These are phyloP conservation scores for Aeschynomene evenia DNA, from an alignment of 306 rosid species.

Conservation along the genomic window DNA sequence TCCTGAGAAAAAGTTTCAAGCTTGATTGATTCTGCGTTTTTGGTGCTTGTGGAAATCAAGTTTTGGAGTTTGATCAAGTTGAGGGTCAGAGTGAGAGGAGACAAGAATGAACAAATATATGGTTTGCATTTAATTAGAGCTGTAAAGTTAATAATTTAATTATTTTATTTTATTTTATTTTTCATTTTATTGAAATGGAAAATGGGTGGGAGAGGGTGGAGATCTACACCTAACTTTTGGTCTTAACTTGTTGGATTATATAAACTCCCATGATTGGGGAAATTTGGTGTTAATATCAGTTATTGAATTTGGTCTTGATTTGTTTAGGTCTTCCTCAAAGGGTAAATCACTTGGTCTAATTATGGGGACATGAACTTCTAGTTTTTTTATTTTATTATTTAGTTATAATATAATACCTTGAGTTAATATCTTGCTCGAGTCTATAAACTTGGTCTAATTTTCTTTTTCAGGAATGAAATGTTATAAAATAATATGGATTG, in stretches of 20 bases:
- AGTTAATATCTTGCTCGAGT: too few species aligned
- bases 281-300: neutral
- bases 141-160: neutral
- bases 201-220: neutral
- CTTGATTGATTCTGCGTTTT: neutral
- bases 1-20: neutral
- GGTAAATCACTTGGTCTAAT: too few species aligned
- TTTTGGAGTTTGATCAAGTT: neutral
- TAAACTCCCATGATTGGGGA: neutral
- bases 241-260: neutral
- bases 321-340: too few species aligned
- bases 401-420: too few species aligned
- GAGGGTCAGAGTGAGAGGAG: neutral
- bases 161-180: neutral
- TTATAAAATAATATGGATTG: too few species aligned
- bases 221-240: neutral
- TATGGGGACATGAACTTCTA: too few species aligned
- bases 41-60: neutral
- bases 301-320: neutral
- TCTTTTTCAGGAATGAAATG: too few species aligned
- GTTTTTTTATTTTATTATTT: too few species aligned
- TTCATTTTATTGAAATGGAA: neutral
- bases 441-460: too few species aligned
- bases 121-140: constrained; percentile 17
- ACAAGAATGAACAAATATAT: neutral